phyloP scores from a whole-genome alignment of 768 basidiomycete genomes.

The Megacollybia marginata region DNA sequence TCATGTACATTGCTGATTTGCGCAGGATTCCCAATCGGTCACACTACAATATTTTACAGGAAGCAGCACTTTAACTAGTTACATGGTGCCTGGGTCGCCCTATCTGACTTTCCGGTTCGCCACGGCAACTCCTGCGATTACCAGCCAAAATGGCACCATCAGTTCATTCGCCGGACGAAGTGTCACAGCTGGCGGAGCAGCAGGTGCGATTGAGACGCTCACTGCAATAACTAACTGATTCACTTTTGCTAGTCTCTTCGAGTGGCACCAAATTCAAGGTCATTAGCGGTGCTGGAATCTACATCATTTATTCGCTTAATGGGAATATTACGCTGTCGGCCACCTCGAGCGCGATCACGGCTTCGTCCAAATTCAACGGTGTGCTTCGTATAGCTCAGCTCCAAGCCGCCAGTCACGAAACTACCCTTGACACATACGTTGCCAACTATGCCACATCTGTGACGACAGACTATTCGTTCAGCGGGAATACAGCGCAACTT shows the following conservation, averaged over 20 bases:
- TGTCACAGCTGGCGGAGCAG: slow-evolving; percentile 8
- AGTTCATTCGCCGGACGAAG: slow-evolving; percentile 19
- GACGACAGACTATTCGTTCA: slow-evolving; percentile 20
- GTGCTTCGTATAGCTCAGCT: slow-evolving; percentile 18
- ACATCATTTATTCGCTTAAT: slow-evolving; percentile 23
- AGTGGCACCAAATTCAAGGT: slow-evolving; percentile 22
- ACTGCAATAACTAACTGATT: not conserved
- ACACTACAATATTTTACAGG: slow-evolving; percentile 27
- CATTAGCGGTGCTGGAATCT: slow-evolving; percentile 20
- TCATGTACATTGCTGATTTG: not conserved
- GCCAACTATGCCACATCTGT: slow-evolving; percentile 22
- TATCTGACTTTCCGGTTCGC: slow-evolving; percentile 25
- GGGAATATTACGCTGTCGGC: slow-evolving; percentile 22
- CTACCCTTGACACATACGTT: slow-evolving; percentile 21
- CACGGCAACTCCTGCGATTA: slow-evolving; percentile 22
- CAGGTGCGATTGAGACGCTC: slow-evolving; percentile 7
- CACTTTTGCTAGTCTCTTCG: slow-evolving; percentile 11
- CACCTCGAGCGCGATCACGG: slow-evolving; percentile 13
- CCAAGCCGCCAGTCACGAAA: slow-evolving; percentile 10
- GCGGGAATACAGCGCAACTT: slow-evolving; percentile 20
- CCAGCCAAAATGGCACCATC: slow-evolving; percentile 21
- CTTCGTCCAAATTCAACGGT: slow-evolving; percentile 18
- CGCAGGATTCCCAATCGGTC: slow-evolving; percentile 23
- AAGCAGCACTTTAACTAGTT: slow-evolving; percentile 22
- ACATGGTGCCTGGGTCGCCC: slow-evolving; percentile 25